phyloP scores from a whole-genome alignment of 352 stramenopile genomes.

The Pythium utonaiense region DNA sequence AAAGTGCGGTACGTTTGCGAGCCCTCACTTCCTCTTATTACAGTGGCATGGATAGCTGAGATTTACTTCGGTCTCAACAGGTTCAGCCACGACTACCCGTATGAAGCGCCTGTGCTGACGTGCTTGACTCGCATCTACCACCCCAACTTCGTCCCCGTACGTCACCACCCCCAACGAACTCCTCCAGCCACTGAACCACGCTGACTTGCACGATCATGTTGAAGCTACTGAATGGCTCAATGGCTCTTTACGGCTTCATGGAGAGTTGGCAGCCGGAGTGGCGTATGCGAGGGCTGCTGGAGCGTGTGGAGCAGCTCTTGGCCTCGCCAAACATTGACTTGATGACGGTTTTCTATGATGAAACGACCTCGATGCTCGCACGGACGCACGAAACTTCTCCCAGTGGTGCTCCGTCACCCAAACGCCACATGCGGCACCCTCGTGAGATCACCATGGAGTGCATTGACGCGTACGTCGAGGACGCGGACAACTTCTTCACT shows the following conservation, averaged over 20 bases:
- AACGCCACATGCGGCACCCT: constrained; percentile 35
- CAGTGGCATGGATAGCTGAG: neutral
- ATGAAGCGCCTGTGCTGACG: constrained; percentile 38
- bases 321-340: constrained; percentile 36
- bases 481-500: constrained; percentile 31
- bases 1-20: constrained; percentile 30
- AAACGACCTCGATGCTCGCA: constrained; percentile 26
- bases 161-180: constrained; percentile 4
- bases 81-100: constrained; percentile 60
- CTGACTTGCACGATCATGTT: neutral
- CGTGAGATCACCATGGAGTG: constrained; percentile 54
- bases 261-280: constrained; percentile 49
- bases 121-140: constrained; percentile 63
- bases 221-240: constrained; percentile 53
- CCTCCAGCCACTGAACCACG: neutral
- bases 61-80: constrained; percentile 2
- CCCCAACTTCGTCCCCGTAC: constrained; percentile 66
- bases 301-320: constrained; percentile 39
- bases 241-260: constrained; percentile 40
- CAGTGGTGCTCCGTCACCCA: neutral
- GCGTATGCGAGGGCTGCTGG: constrained; percentile 47
- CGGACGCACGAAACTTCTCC: constrained; percentile 11
- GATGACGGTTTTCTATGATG: constrained; percentile 41
- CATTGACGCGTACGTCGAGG: constrained; percentile 37
- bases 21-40: no score